phyloP scores from a whole-genome alignment of 129 eudicot genomes.

The carrot (Daucus carota) region DNA sequence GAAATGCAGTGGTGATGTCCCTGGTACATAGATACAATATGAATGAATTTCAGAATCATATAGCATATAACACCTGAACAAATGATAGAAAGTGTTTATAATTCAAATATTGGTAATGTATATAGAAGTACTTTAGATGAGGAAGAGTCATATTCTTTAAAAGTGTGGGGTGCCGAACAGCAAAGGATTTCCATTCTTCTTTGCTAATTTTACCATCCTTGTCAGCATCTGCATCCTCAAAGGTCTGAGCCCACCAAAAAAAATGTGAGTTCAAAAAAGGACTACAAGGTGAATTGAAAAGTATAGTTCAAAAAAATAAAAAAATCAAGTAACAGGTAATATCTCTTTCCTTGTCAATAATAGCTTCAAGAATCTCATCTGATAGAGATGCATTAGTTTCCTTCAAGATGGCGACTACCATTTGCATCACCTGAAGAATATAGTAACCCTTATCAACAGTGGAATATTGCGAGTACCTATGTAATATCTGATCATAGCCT shows the following conservation, averaged over 20 bases:
- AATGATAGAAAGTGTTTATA: background rate
- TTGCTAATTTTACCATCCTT: conserved; percentile 48
- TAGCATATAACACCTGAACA: background rate
- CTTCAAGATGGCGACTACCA: conserved; percentile 47
- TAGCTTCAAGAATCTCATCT: conserved; percentile 40
- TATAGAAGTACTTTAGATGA: conserved; percentile 35
- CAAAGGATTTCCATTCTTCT: conserved; percentile 57
- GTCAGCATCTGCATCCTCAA: conserved; percentile 50
- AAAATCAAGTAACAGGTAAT: background rate
- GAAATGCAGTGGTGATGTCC: conserved; percentile 46
- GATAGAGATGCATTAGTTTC: conserved; percentile 42
- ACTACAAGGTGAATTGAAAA: background rate
- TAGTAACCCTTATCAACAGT: background rate
- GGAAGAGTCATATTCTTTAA: conserved; percentile 67
- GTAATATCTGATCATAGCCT: background rate
- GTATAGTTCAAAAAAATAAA: background rate
- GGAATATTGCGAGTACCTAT: background rate
- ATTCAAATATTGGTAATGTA: background rate
- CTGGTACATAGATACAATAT: conserved; percentile 11
- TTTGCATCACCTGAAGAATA: conserved; percentile 36
- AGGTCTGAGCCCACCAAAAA: conserved; percentile 29
- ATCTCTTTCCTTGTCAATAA: conserved; percentile 39
- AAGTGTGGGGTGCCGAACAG: conserved; percentile 41
- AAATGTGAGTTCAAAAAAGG: background rate
- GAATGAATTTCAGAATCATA: background rate